These are phyloP conservation scores for Beta vulgaris DNA, from an alignment of 148 eudicot genomes.

Conservation along the genomic window DNA sequence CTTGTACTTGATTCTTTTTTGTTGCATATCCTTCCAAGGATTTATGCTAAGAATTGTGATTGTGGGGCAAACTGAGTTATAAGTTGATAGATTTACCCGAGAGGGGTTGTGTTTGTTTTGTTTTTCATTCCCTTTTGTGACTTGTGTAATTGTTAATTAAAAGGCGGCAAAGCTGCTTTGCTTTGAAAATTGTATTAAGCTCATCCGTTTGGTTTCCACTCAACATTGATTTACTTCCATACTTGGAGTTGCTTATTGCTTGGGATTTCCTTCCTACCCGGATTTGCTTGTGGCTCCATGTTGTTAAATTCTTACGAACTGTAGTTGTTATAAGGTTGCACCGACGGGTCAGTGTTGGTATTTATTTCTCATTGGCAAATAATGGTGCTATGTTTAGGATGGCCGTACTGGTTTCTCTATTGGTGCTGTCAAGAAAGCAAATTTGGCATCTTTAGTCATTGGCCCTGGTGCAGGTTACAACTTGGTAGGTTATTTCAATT, in stretches of 20 bases:
- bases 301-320: neutral
- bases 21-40: neutral
- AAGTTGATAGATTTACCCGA: neutral
- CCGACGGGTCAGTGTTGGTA: neutral
- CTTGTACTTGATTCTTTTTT: neutral
- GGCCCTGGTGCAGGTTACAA: conserved; percentile 95
- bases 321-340: neutral
- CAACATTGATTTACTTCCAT: neutral
- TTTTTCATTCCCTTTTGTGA: neutral
- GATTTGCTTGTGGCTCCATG: neutral
- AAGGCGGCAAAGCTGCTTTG: neutral
- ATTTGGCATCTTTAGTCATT: conserved; percentile 56
- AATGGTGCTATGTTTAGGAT: conserved; percentile 39
- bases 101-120: neutral
- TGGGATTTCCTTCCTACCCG: neutral
- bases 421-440: conserved; percentile 59
- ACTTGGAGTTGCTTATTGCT: neutral
- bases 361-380: conserved; percentile 1
- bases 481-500: conserved; percentile 48
- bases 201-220: too few species aligned
- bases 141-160: neutral
- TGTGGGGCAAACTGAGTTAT: neutral
- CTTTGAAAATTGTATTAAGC: too few species aligned
- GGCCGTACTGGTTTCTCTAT: conserved; percentile 76
- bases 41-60: neutral